phyloP scores from a whole-genome alignment of 495 filamentous ascomycete genomes.

The Tuber melanosporum region DNA sequence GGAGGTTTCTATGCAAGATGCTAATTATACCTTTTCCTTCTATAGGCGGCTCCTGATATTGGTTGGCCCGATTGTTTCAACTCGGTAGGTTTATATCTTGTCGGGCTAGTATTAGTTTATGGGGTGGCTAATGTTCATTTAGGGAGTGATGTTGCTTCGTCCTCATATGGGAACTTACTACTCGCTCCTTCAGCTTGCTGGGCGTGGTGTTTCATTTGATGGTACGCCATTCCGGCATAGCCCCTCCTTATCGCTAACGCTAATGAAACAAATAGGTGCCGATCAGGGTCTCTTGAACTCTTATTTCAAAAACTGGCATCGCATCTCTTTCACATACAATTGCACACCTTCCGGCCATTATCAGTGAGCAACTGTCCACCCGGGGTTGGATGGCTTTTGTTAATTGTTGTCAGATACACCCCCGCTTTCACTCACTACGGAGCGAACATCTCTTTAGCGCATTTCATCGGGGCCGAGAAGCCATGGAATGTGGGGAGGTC shows the following conservation, averaged over 20 bases:
- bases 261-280: constrained; percentile 46
- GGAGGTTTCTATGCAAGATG: constrained; percentile 11
- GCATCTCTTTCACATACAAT: constrained; percentile 92
- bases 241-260: constrained; percentile 6
- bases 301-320: constrained; percentile 81
- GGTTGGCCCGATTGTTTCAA: constrained; percentile 99
- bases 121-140: constrained; percentile 25
- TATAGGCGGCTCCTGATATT: constrained; percentile 75
- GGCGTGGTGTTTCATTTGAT: constrained; percentile 86
- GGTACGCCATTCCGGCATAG: constrained; percentile 45
- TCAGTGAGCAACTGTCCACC: constrained; percentile 21
- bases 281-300: constrained; percentile 95
- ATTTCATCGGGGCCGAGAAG: constrained; percentile 89
- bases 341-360: constrained; percentile 54
- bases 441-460: constrained; percentile 74
- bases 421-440: constrained; percentile 92
- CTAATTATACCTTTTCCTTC: constrained; percentile 15
- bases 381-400: neutral
- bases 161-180: constrained; percentile 85
- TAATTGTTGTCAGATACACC: constrained; percentile 31
- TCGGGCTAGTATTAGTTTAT: constrained; percentile 4
- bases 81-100: constrained; percentile 47
- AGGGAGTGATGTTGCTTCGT: constrained; percentile 79
- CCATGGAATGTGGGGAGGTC: constrained; percentile 69
- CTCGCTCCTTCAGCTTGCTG: constrained; percentile 72